Percentiles rank a stretch among this genome's conserved stretches.
phyloP scores from a whole-genome alignment of 208 protist genomes.

The Polymyxa betae region DNA sequence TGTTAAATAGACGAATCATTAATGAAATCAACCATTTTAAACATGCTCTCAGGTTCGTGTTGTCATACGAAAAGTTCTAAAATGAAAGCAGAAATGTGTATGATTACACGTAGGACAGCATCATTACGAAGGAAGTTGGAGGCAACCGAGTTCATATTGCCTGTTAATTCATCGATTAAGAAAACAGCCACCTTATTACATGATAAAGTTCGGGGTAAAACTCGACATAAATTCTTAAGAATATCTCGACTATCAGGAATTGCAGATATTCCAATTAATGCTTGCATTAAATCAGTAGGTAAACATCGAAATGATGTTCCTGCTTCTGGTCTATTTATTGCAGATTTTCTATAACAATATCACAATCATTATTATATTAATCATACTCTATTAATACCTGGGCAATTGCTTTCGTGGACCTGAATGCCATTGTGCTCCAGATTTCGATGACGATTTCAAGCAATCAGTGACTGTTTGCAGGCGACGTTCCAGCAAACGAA shows the following conservation, averaged over 20 bases:
- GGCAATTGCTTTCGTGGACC: background rate
- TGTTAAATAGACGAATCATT: too few species aligned
- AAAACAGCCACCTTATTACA: background rate
- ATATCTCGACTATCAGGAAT: background rate
- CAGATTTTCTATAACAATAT: background rate
- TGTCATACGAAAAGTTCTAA: too few species aligned
- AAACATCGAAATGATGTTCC: background rate
- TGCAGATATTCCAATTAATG: background rate
- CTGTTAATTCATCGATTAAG: background rate
- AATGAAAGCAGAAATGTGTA: background rate
- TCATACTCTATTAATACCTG: too few species aligned
- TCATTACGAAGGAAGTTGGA: constrained; percentile 12
- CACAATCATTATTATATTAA: background rate
- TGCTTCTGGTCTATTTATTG: background rate
- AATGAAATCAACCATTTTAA: too few species aligned
- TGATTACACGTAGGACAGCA: background rate
- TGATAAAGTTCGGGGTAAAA: background rate
- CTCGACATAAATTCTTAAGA: background rate
- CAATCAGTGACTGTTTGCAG: constrained; percentile 10
- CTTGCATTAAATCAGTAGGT: background rate
- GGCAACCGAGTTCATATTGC: background rate
- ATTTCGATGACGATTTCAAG: background rate
- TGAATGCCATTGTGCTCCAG: background rate
- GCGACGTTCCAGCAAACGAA: background rate
- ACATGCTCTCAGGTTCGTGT: too few species aligned